Conservation (phyloP, 169 alveolate species). For the Perkinsus marinus region DNA sequence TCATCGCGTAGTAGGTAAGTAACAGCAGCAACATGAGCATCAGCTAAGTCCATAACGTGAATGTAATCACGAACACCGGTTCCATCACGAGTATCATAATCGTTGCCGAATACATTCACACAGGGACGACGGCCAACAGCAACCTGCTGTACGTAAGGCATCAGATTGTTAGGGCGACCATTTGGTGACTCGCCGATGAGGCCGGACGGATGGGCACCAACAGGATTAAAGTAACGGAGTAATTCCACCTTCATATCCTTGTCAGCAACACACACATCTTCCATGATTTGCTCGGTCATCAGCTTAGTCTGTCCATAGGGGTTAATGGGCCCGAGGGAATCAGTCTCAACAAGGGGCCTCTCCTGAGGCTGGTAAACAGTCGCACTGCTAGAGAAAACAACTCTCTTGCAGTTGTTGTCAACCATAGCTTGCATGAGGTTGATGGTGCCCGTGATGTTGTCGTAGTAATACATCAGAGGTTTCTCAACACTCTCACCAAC, state of each 20-base stretch:
- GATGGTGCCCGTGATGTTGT: slow-evolving; percentile 71
- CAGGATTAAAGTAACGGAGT: slow-evolving; percentile 79
- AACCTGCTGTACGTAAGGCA: slow-evolving; percentile 71
- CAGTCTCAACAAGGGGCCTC: slow-evolving; percentile 34
- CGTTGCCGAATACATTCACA: slow-evolving; percentile 69
- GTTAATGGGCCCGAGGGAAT: slow-evolving; percentile 57
- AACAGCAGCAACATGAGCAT: slow-evolving; percentile 77
- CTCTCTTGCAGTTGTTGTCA: slow-evolving; percentile 39
- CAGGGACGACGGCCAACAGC: slow-evolving; percentile 26
- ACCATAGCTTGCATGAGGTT: slow-evolving; percentile 56
- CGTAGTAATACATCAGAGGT: slow-evolving; percentile 72
- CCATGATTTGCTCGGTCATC: slow-evolving; percentile 56
- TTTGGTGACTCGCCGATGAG: slow-evolving; percentile 77
- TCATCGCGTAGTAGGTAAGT: neutral
- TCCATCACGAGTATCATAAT: slow-evolving; percentile 63
- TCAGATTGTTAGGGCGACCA: slow-evolving; percentile 62
- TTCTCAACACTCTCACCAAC: slow-evolving; percentile 74
- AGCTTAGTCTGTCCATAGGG: slow-evolving; percentile 78
- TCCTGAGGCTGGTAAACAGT: slow-evolving; percentile 72
- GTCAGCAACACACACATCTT: slow-evolving; percentile 34
- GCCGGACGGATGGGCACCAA: slow-evolving; percentile 79
- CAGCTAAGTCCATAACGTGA: slow-evolving; percentile 82
- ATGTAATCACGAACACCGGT: slow-evolving; percentile 81
- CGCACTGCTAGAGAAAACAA: slow-evolving; percentile 76
- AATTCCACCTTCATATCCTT: slow-evolving; percentile 19